Evolutionary conservation across 352 stramenopile species (phyloP), one percentile per base, ranked within the genome.

Genomic region (Aphanomyces euteiches): DNA sequence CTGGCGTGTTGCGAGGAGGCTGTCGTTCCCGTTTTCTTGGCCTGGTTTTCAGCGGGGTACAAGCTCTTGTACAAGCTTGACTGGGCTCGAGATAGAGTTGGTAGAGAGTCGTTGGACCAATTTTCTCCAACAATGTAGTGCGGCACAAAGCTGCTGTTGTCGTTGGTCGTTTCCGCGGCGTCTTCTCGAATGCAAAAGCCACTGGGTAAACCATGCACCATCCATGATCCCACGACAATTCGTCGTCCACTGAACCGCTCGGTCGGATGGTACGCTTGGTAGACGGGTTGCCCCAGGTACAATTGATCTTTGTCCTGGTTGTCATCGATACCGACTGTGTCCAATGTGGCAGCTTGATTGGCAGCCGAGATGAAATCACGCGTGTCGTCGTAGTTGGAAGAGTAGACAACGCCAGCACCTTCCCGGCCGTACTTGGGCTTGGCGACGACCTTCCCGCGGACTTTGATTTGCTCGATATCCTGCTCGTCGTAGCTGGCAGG

Each of bases 361-460:
- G 57, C 57, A 7, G 57, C 57, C 5, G 34, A 21, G n/a, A 48
- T 0, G 17, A 66, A 66, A 38, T 66, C 57, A 41, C 5, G 10
- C 19, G 34, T 7, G 40, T 4, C 38, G 0, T 15, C 19, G 38
- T 37, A 66, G 5, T 21, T 15, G 0, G 19, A 12, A 7, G 57
- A 66, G 57, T 66, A 66, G 38, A 66, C 15, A 19, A 66, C 39
- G 38, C 57, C 57, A 12, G 37, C 21, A 41, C 57, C 57, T 47
- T 66, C 57, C 10, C 57, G 57, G 39, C 37, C 57, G 39, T 53
- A 66, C 57, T 66, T 66, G 37, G 57, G 57, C 57, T 66, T 66
- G 57, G 57, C 57, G 7, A 66, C 57, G 15, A 66, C 37, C 7
- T 7, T 15, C 0, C 38, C 17, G 6, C 15, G 17, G 10, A 19